Evolutionary conservation across 2,329 filamentous ascomycete species (phyloP).

Genomic region (Colletotrichum graminicola): DNA sequence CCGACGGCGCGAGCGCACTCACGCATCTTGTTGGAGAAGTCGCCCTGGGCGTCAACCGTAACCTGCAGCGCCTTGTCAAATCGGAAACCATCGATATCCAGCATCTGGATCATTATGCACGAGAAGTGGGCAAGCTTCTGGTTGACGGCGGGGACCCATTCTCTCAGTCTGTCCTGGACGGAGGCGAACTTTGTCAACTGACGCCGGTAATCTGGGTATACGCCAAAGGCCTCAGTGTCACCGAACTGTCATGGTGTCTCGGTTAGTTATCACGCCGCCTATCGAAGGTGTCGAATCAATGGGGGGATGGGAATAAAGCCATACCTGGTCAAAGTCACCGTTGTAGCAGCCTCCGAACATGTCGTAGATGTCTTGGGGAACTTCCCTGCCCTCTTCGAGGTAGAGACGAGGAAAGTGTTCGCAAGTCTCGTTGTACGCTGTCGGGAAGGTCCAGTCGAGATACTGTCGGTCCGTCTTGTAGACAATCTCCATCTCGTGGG

Average conservation of each 20-base stretch:
- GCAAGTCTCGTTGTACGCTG: slow-evolving; percentile 66
- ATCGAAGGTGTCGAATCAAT: background rate
- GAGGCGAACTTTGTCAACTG: slow-evolving; percentile 75
- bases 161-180: slow-evolving; percentile 75
- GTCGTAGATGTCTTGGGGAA: slow-evolving; percentile 60
- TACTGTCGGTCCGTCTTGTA: slow-evolving; percentile 70
- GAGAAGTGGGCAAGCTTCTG: slow-evolving; percentile 71
- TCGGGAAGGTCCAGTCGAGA: slow-evolving; percentile 67
- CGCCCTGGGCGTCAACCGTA: slow-evolving; percentile 70
- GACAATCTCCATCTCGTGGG: slow-evolving; percentile 66
- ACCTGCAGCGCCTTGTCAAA: slow-evolving; percentile 77
- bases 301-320: background rate
- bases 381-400: slow-evolving; percentile 66
- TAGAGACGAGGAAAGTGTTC: slow-evolving; percentile 70
- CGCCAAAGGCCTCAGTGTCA: slow-evolving; percentile 73
- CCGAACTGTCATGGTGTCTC: slow-evolving; percentile 57
- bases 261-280: background rate
- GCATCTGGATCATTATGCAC: slow-evolving; percentile 70
- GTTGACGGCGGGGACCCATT: slow-evolving; percentile 70
- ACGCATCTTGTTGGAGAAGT: slow-evolving; percentile 69
- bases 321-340: slow-evolving; percentile 69
- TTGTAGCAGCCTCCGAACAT: slow-evolving; percentile 68
- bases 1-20: slow-evolving; percentile 66
- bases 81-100: slow-evolving; percentile 75
- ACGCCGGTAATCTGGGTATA: slow-evolving; percentile 72